phyloP scores from a whole-genome alignment of 148 eudicot species.

The Euryodendron excelsum region DNA sequence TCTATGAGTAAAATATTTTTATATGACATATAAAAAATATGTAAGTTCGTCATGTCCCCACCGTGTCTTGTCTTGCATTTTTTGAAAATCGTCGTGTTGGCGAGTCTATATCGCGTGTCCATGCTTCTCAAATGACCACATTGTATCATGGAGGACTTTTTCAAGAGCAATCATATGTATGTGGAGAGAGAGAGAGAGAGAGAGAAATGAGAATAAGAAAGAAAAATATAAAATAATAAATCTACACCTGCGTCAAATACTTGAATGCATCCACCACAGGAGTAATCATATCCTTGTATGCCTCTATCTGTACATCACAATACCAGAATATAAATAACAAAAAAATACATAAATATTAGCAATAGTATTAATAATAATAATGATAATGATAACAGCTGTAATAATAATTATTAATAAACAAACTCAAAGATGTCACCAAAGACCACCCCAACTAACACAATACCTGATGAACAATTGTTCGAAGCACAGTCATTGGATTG shows the following conservation, averaged over 20 bases:
- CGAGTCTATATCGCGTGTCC: too few relatives aligned
- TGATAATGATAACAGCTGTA: too few relatives aligned
- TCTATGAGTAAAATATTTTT: too few relatives aligned
- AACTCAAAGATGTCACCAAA: neutral
- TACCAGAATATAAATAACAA: conserved; percentile 7
- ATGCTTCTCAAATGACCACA: too few relatives aligned
- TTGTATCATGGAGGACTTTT: neutral
- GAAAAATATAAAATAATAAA: conserved; percentile 14
- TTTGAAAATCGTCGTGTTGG: too few relatives aligned
- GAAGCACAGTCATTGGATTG: conserved; percentile 94
- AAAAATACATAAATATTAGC: too few relatives aligned
- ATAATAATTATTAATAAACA: neutral
- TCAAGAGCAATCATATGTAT: neutral
- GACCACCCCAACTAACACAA: neutral
- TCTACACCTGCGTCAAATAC: conserved; percentile 91
- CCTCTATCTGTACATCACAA: conserved; percentile 73
- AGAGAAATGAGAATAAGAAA: too few relatives aligned
- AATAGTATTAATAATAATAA: too few relatives aligned
- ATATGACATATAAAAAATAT: too few relatives aligned
- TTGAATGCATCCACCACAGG: conserved; percentile 99
- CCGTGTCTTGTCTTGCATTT: too few relatives aligned
- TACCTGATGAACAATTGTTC: conserved; percentile 98
- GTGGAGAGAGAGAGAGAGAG: neutral
- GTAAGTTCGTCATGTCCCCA: too few relatives aligned
- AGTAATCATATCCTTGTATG: conserved; percentile 96